Evolutionary conservation across 2,329 filamentous ascomycete genomes (phyloP).

Genomic region (Alternaria sp.): DNA sequence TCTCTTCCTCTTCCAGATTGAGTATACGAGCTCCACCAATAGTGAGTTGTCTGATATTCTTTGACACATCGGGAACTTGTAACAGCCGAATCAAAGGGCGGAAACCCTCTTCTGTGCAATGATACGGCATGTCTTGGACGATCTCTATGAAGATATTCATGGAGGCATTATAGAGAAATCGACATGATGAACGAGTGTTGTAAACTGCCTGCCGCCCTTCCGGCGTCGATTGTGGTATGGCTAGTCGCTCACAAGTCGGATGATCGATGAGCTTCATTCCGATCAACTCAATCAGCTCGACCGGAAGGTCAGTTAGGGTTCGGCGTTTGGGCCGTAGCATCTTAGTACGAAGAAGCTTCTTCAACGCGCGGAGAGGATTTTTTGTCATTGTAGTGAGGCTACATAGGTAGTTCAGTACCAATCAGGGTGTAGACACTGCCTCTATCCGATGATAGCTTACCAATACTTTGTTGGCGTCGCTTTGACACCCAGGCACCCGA

Average conservation of each 20-base stretch:
- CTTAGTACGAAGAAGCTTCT: neutral
- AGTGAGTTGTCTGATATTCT: neutral
- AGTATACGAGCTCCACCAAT: neutral
- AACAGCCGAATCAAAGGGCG: neutral
- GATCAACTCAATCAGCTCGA: neutral
- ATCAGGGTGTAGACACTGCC: neutral
- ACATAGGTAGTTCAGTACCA: neutral
- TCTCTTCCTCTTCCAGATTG: neutral
- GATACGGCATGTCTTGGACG: neutral
- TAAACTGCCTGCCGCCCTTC: neutral
- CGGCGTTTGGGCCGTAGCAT: neutral
- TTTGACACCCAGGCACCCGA: too few species aligned
- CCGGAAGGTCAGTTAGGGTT: neutral
- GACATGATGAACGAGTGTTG: neutral
- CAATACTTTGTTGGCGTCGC: neutral
- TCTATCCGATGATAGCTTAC: neutral
- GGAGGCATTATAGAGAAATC: neutral
- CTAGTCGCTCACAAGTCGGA: neutral
- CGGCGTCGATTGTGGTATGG: neutral
- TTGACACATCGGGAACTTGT: neutral
- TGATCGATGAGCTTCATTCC: neutral
- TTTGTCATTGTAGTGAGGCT: neutral
- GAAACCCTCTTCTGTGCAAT: neutral
- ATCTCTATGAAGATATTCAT: neutral
- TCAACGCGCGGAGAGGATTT: neutral